phyloP scores from a whole-genome alignment of 805 yeast species.

The Hanseniaspora occidentalis region DNA sequence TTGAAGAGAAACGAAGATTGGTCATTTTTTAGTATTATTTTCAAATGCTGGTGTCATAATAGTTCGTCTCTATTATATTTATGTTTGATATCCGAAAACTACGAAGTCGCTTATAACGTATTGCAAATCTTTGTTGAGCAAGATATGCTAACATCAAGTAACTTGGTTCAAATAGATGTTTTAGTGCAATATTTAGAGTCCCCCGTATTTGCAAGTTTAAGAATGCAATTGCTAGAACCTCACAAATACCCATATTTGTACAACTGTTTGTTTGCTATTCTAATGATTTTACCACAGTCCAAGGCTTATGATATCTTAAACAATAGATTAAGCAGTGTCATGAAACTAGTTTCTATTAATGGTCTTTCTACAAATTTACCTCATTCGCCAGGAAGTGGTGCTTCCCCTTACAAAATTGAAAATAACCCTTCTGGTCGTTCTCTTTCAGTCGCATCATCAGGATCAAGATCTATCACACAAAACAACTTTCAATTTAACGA shows the following conservation, averaged over 20 bases:
- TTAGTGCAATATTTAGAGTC: constrained; percentile 84
- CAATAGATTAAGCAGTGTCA: constrained; percentile 47
- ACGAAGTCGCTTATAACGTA: constrained; percentile 76
- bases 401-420: constrained; percentile 1
- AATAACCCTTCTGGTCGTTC: neutral
- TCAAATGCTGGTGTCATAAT: constrained; percentile 85
- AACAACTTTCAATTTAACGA: constrained; percentile 18
- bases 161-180: constrained; percentile 77
- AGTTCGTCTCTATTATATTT: constrained; percentile 80
- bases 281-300: constrained; percentile 92
- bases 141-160: constrained; percentile 59
- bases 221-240: constrained; percentile 84
- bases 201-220: constrained; percentile 77
- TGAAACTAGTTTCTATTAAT: constrained; percentile 17
- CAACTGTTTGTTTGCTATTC: constrained; percentile 79
- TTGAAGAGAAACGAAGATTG: constrained; percentile 59
- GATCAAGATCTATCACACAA: constrained; percentile 16
- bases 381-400: constrained; percentile 4
- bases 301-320: constrained; percentile 75
- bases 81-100: constrained; percentile 76
- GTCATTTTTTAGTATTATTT: constrained; percentile 58
- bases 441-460: constrained; percentile 9
- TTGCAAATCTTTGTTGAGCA: constrained; percentile 68
- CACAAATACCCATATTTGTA: constrained; percentile 67
- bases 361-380: constrained; percentile 6